Percentiles rank a stretch among this genome's conserved stretches.
Evolutionary conservation across 2,329 filamentous ascomycete species (phyloP).

Genomic region (Tricladium varicosporioides): DNA sequence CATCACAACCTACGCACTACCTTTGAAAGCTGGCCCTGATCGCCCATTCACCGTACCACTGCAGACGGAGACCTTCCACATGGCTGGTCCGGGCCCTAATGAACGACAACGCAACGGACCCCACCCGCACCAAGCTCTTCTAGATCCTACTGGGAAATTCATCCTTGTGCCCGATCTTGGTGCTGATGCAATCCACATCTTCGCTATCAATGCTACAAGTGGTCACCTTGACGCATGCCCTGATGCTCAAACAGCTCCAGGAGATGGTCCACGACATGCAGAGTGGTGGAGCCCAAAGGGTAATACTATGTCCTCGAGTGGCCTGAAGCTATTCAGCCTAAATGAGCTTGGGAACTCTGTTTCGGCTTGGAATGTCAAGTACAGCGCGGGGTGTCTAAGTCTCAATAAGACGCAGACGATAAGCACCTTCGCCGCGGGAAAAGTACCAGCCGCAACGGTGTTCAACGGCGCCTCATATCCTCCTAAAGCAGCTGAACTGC

Average conservation of each 20-base stretch:
- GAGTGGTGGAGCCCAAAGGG: slow-evolving; percentile 40
- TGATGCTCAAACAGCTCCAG: slow-evolving; percentile 34
- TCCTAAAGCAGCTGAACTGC: slow-evolving; percentile 51
- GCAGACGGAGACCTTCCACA: slow-evolving; percentile 40
- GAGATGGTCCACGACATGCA: slow-evolving; percentile 50
- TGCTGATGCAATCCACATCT: slow-evolving; percentile 46
- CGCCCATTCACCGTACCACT: slow-evolving; percentile 15
- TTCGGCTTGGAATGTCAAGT: slow-evolving; percentile 36
- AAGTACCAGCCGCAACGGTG: slow-evolving; percentile 31
- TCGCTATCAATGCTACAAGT: slow-evolving; percentile 39
- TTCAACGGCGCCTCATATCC: slow-evolving; percentile 3
- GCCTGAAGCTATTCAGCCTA: slow-evolving; percentile 35
- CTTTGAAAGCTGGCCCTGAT: slow-evolving; percentile 11
- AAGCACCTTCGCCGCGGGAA: slow-evolving; percentile 36
- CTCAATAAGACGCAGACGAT: slow-evolving; percentile 46
- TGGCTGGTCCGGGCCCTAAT: slow-evolving; percentile 32
- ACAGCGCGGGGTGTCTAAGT: slow-evolving; percentile 41
- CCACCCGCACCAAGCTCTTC: slow-evolving; percentile 48
- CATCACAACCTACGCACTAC: slow-evolving; percentile 20
- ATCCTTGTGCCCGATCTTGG: slow-evolving; percentile 51
- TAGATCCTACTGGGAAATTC: slow-evolving; percentile 49
- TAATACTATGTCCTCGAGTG: background rate
- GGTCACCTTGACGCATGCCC: slow-evolving; percentile 38
- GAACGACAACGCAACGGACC: slow-evolving; percentile 37
- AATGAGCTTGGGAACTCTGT: slow-evolving; percentile 43